Evolutionary conservation across 2,329 filamentous ascomycete genomes (phyloP).

Genomic region (Phyllosticta paracitricarpa): DNA sequence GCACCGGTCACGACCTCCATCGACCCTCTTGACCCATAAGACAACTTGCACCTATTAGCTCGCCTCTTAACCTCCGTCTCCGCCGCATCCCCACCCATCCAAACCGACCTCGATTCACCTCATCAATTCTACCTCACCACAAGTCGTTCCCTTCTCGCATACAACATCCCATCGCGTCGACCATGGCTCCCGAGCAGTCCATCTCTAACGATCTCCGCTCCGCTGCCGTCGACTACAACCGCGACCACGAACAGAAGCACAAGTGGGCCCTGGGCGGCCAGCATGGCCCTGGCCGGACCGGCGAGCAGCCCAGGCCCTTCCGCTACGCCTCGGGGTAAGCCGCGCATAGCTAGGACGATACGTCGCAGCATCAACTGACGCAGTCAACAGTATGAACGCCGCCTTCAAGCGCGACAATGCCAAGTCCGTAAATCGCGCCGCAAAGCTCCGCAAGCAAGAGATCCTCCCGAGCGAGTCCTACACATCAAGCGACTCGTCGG

Average conservation of each 20-base stretch:
- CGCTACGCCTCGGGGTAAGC: constrained; percentile 15
- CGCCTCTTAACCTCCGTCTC: constrained; percentile 1
- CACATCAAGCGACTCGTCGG: constrained; percentile 31
- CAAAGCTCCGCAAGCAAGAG: constrained; percentile 28
- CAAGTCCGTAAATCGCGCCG: constrained; percentile 1
- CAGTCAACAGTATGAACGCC: not conserved
- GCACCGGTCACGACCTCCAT: not conserved
- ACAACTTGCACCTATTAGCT: constrained; percentile 2
- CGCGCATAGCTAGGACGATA: not conserved
- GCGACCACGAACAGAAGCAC: constrained; percentile 39
- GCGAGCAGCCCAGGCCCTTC: constrained; percentile 28
- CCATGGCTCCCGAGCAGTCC: constrained; percentile 38
- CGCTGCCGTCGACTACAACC: constrained; percentile 42
- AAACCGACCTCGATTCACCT: constrained; percentile 9
- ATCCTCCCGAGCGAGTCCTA: constrained; percentile 18
- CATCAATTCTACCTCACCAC: constrained; percentile 11
- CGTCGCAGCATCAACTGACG: not conserved
- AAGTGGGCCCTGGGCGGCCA: constrained; percentile 41
- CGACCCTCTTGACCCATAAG: constrained; percentile 8
- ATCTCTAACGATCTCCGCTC: constrained; percentile 45
- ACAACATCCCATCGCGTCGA: constrained; percentile 16
- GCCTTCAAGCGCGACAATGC: constrained; percentile 6
- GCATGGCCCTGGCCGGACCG: constrained; percentile 27
- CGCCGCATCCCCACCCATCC: constrained; percentile 11
- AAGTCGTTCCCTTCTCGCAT: constrained; percentile 11